Percentiles rank a stretch among this genome's conserved stretches.
phyloP scores from a whole-genome alignment of 1,284 basidiomycete species.

The Apiotrichum domesticum region DNA sequence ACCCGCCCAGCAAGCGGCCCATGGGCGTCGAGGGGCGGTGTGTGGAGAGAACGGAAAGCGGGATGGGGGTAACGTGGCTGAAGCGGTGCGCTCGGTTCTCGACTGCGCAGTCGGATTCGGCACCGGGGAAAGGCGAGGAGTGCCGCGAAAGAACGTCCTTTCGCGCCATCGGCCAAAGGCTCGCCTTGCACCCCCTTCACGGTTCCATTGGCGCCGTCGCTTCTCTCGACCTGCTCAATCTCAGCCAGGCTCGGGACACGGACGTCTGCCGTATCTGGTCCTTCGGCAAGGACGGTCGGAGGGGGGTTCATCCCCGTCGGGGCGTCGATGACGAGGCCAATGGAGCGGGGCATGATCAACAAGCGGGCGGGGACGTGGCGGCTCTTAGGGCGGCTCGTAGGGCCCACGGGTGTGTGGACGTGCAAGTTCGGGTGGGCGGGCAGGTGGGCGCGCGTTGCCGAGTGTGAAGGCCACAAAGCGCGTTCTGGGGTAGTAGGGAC shows the following conservation, averaged over 20 bases:
- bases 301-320: neutral
- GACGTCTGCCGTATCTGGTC: neutral
- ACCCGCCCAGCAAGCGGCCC: neutral
- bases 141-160: too few species aligned
- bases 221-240: neutral
- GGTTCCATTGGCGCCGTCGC: too few species aligned
- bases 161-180: too few species aligned
- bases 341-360: constrained; percentile 1
- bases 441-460: neutral
- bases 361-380: constrained; percentile 1
- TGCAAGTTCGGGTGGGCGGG: neutral
- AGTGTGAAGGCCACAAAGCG: neutral
- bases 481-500: neutral
- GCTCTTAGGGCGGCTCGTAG: neutral
- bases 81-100: too few species aligned
- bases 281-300: neutral
- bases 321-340: neutral
- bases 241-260: neutral
- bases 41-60: neutral
- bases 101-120: neutral
- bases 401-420: neutral
- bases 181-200: neutral
- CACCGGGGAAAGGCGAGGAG: too few species aligned
- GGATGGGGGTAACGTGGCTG: neutral
- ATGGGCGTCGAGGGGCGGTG: neutral